These are phyloP conservation scores for Pyrenophora seminiperda DNA, from an alignment of 2,329 filamentous ascomycete genomes.

Conservation along the genomic window DNA sequence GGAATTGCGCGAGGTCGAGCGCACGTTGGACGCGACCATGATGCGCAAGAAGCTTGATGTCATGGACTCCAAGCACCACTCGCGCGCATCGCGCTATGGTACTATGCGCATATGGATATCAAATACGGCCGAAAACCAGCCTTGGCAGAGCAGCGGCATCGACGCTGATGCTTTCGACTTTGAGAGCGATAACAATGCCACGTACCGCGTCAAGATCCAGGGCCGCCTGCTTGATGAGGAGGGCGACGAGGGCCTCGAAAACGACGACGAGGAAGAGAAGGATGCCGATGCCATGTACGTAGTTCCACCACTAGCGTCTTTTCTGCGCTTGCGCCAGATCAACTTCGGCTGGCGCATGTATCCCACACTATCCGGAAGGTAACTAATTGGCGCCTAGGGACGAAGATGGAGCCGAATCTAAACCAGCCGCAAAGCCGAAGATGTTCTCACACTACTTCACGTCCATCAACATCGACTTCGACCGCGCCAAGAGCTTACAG, in stretches of 20 bases:
- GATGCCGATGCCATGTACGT: conserved; percentile 59
- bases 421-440: conserved; percentile 52
- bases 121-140: conserved; percentile 92
- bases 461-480: conserved; percentile 69
- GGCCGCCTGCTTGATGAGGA: conserved; percentile 73
- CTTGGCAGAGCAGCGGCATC: conserved; percentile 77
- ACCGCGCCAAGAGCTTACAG: conserved; percentile 67
- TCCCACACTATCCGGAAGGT: neutral
- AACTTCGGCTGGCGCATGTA: neutral
- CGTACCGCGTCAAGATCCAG: conserved; percentile 90
- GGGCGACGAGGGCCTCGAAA: conserved; percentile 38
- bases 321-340: neutral
- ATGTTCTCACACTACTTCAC: conserved; percentile 80
- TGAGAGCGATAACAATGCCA: conserved; percentile 74
- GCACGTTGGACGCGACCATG: conserved; percentile 87
- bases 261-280: conserved; percentile 42
- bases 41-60: conserved; percentile 93
- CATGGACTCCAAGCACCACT: conserved; percentile 76
- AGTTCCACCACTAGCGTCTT: neutral
- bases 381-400: conserved; percentile 46
- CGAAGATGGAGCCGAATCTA: conserved; percentile 56
- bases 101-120: conserved; percentile 92
- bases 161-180: conserved; percentile 82
- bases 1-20: conserved; percentile 83
- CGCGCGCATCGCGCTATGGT: conserved; percentile 76